Base-by-base conservation (phyloP, 2,329 filamentous ascomycete genomes). In the Fusarium verticillioides region DNA sequence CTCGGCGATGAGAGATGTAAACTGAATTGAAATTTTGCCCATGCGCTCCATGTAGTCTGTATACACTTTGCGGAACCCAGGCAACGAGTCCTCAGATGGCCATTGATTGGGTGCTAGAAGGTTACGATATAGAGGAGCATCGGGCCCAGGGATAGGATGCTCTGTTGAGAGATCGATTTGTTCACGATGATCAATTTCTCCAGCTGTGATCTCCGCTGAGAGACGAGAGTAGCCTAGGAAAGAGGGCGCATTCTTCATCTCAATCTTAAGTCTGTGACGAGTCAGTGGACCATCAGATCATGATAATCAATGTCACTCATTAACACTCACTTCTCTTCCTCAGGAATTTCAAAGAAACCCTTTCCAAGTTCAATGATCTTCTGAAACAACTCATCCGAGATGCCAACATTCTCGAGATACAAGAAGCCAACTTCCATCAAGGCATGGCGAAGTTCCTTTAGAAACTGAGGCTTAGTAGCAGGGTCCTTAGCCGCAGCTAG, bases 361-460 rank as follows among this genome's bases (percentile, higher is more conserved):
- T 89, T 89, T 49, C 93, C 93, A 77, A 94, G 87, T 5, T 83
- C 78, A 60, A 94, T 90, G 32, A 96, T 93, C 69, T 87, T 82
- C 30, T 88, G 78, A 75, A 93, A 90, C 59, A 96, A 83, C 43
- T 88, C 84, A 21, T 91, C 87, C 9, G 92, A 85, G 57, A 96
- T 90, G 28, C 92, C 93, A 5, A 93, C 91, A 78, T 97, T 95
- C 79, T 91, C 92, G 69, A 97, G 88, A 78, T 97, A 97, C 28
- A 97, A 82, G 78, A 97, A 97, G 4, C 94, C 94, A n/a, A 97
- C 93, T 80, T 96, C 92, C 77, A 97, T 89, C 37, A 97, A 84
- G 0, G 94, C 93, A 81, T 93, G 86, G 21, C 93, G 92, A 37
- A 97, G 87, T 60, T 93, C 86, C 2, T 84, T 82, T 0, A 97